A percentile compares a stretch with the other conserved stretches of the same genome.
These are phyloP conservation scores for Globisporangium paddicum DNA, from an alignment of 352 stramenopile genomes.

Conservation along the genomic window DNA sequence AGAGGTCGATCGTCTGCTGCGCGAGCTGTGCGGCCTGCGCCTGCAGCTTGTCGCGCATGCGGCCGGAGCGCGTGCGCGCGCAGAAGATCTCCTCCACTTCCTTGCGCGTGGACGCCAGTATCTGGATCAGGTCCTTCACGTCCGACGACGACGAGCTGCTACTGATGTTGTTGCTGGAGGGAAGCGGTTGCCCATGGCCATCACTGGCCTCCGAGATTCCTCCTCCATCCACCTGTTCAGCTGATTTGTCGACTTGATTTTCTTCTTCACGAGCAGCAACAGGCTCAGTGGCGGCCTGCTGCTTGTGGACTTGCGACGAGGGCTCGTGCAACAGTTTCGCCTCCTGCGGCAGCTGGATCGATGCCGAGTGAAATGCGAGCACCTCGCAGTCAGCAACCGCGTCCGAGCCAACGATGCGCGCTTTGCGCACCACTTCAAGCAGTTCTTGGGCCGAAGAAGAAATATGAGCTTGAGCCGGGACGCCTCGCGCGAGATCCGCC, in stretches of 20 bases:
- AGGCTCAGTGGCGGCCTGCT: neutral
- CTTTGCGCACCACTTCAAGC: slow-evolving; percentile 13
- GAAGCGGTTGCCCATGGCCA: slow-evolving; percentile 19
- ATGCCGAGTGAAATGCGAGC: slow-evolving; percentile 40
- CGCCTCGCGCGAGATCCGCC: slow-evolving; percentile 28
- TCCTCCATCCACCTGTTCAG: slow-evolving; percentile 2
- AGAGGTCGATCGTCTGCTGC: slow-evolving; percentile 55
- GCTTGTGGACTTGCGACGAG: neutral
- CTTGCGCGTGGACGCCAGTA: slow-evolving; percentile 45
- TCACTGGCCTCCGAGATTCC: neutral
- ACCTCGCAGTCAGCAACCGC: slow-evolving; percentile 25
- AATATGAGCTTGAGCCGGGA: neutral
- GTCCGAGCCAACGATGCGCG: slow-evolving; percentile 31
- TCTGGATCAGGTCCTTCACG: slow-evolving; percentile 56
- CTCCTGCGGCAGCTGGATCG: slow-evolving; percentile 25
- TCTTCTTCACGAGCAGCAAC: neutral
- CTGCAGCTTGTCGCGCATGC: slow-evolving; percentile 68
- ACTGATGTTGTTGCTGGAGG: neutral
- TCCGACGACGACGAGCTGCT: slow-evolving; percentile 9
- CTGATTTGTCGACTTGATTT: neutral
- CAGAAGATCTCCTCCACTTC: slow-evolving; percentile 35
- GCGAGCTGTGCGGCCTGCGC: slow-evolving; percentile 52
- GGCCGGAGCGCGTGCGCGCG: slow-evolving; percentile 51
- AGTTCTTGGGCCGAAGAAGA: slow-evolving; percentile 17
- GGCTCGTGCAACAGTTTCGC: too few relatives aligned